A percentile compares a stretch with the other conserved stretches of the same genome.
These are phyloP conservation scores for Hymenoscyphus repandus DNA, from an alignment of 2,329 filamentous ascomycete species.

Conservation along the genomic window DNA sequence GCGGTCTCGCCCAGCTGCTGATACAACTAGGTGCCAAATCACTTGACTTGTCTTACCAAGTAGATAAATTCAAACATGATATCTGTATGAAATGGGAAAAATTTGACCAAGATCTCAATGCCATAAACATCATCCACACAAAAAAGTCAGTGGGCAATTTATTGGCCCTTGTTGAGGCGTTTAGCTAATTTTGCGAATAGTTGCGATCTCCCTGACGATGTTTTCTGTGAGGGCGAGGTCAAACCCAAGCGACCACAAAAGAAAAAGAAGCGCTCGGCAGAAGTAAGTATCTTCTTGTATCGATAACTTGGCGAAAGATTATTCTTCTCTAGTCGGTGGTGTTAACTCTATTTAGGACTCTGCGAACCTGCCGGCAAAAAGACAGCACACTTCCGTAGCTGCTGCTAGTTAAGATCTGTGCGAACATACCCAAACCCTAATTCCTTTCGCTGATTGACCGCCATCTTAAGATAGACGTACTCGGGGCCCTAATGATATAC, in stretches of 20 bases:
- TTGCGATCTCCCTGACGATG: conserved; percentile 81
- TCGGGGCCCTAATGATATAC: background rate
- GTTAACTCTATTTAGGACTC: conserved; percentile 28
- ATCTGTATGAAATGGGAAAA: conserved; percentile 71
- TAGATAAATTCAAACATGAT: conserved; percentile 74
- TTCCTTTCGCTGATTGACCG: conserved; percentile 23
- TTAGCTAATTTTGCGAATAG: conserved; percentile 44
- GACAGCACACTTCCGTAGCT: conserved; percentile 30
- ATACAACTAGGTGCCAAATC: conserved; percentile 55
- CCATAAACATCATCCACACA: conserved; percentile 66
- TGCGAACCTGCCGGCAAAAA: conserved; percentile 25
- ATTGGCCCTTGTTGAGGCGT: background rate
- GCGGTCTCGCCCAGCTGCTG: conserved; percentile 29
- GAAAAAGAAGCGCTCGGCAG: conserved; percentile 29
- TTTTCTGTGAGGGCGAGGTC: conserved; percentile 76
- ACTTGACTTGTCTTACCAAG: conserved; percentile 74
- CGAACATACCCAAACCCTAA: conserved; percentile 16
- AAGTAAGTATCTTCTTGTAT: conserved; percentile 25
- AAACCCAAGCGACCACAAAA: conserved; percentile 45
- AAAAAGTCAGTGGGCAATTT: conserved; percentile 61
- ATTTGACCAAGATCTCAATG: conserved; percentile 71
- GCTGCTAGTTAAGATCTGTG: conserved; percentile 29
- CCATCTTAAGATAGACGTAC: conserved; percentile 28
- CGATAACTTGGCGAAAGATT: background rate
- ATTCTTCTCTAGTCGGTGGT: conserved; percentile 5